phyloP scores from a whole-genome alignment of 108 stramenopile species.

The Mediolabrus comicus region DNA sequence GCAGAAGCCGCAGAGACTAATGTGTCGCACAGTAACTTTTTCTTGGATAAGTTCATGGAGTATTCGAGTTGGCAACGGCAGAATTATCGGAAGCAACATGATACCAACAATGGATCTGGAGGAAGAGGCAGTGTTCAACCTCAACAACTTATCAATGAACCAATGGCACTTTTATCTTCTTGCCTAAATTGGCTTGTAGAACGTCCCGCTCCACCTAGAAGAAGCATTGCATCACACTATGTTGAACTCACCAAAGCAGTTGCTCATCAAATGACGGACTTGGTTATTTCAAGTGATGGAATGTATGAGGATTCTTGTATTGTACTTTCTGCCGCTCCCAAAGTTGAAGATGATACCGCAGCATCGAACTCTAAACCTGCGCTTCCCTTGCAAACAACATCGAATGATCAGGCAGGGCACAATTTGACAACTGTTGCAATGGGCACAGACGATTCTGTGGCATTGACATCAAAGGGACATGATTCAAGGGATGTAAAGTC shows the following conservation, averaged over 20 bases:
- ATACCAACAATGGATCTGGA: not conserved
- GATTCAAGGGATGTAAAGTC: constrained; percentile 8
- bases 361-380: not conserved
- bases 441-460: constrained; percentile 33
- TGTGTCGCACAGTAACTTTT: constrained; percentile 24
- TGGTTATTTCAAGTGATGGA: constrained; percentile 64
- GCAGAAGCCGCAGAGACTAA: constrained; percentile 23
- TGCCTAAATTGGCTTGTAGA: constrained; percentile 61
- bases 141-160: constrained; percentile 2
- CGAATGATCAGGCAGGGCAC: not conserved
- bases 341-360: not conserved
- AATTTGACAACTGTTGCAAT: constrained; percentile 20
- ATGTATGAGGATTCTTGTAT: constrained; percentile 71
- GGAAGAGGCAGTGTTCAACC: not conserved
- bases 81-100: constrained; percentile 4
- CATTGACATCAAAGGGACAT: constrained; percentile 28
- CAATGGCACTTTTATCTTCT: constrained; percentile 31
- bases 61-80: constrained; percentile 35
- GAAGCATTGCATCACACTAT: constrained; percentile 63
- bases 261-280: constrained; percentile 41
- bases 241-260: constrained; percentile 51
- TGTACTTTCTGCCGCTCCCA: constrained; percentile 54
- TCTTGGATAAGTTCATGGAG: constrained; percentile 53
- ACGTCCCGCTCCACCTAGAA: constrained; percentile 62
- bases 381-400: not conserved